These are phyloP conservation scores for Sparassis latifolia DNA, from an alignment of 1,284 basidiomycete genomes.

Conservation along the genomic window DNA sequence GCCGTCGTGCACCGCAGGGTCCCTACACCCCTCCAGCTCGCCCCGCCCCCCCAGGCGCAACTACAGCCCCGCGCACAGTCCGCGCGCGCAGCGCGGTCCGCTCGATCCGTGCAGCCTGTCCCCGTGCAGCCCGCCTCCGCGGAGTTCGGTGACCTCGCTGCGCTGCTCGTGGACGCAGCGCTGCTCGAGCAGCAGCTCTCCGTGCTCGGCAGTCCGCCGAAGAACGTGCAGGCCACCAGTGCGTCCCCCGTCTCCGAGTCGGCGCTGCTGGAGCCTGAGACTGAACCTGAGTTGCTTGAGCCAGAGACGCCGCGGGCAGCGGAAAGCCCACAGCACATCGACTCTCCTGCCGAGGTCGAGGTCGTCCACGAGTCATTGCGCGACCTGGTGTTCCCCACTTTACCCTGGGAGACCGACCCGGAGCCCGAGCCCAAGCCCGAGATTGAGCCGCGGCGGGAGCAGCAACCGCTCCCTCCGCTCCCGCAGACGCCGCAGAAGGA, in stretches of 20 bases:
- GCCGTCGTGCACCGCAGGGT: conserved; percentile 27
- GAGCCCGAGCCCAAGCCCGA: too few relatives aligned
- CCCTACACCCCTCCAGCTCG: not conserved
- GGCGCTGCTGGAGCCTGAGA: not conserved
- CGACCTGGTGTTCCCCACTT: too few relatives aligned
- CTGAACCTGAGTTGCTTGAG: not conserved
- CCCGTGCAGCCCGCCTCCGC: conserved; percentile 10
- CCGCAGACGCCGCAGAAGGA: not conserved
- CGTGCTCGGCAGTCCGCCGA: conserved; percentile 13
- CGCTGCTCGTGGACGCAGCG: conserved; percentile 22
- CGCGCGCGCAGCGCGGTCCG: not conserved
- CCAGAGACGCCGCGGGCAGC: conserved; percentile 13
- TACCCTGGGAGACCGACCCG: too few relatives aligned
- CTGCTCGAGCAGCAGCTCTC: conserved; percentile 23
- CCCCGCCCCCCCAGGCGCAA: not conserved
- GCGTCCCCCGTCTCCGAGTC: conserved; percentile 2
- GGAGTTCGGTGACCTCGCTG: conserved; percentile 22
- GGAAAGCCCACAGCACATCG: conserved; percentile 9
- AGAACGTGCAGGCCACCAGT: conserved; percentile 6
- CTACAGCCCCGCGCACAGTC: conserved; percentile 8
- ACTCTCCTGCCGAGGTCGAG: conserved; percentile 4
- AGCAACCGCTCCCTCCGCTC: not conserved
- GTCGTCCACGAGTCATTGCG: not conserved
- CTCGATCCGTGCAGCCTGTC: not conserved
- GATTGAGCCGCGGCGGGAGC: too few relatives aligned